These are phyloP conservation scores for Lasiosphaeriaceae sp. DNA, from an alignment of 495 filamentous ascomycete genomes.

Conservation along the genomic window DNA sequence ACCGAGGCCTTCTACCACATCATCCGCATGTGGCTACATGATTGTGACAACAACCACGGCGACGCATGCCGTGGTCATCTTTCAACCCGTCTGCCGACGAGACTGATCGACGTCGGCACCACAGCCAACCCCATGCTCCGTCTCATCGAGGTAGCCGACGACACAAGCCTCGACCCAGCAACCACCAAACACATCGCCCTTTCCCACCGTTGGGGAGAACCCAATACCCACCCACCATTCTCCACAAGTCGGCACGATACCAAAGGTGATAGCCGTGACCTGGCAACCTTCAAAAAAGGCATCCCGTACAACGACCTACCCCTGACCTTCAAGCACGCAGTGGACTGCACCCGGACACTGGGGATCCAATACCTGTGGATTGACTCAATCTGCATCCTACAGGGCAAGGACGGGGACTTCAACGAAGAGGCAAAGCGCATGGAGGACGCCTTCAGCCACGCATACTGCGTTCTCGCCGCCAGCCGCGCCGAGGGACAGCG, in stretches of 20 bases:
- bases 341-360: conserved; percentile 17
- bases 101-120: conserved; percentile 26
- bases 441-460: conserved; percentile 34
- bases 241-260: no score
- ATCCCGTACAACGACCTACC: conserved; percentile 8
- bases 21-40: no score
- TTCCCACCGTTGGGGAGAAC: conserved; percentile 18
- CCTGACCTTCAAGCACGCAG: conserved; percentile 19
- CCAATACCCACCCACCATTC: conserved; percentile 6
- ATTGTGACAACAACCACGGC: no score
- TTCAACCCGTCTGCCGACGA: conserved; percentile 16
- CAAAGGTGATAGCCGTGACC: no score
- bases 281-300: conserved; percentile 1
- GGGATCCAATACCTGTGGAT: conserved; percentile 31
- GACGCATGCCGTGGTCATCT: no score
- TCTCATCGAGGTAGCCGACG: conserved; percentile 15
- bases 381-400: conserved; percentile 42
- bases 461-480: conserved; percentile 33
- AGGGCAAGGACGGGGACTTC: conserved; percentile 33
- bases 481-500: conserved; percentile 19
- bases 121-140: background rate
- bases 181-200: conserved; percentile 13
- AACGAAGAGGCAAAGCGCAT: conserved; percentile 29
- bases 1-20: no score
- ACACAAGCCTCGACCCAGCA: background rate